phyloP scores from a whole-genome alignment of 352 stramenopile genomes.

The Pilasporangium apinafurcum region DNA sequence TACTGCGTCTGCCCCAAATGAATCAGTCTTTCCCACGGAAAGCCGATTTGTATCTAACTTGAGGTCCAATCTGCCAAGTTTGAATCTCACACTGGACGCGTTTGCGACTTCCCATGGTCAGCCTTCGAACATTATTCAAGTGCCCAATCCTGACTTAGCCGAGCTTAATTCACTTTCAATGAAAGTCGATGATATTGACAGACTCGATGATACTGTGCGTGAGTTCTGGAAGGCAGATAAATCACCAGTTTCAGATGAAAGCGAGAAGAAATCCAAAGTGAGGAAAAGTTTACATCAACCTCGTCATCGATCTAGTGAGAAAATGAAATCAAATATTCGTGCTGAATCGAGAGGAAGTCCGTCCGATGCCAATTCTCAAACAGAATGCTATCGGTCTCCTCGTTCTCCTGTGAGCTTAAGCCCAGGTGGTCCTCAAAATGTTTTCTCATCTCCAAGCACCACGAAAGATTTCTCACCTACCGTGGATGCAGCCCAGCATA shows the following conservation, averaged over 20 bases:
- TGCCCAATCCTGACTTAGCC: slow-evolving; percentile 42
- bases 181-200: slow-evolving; percentile 29
- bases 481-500: slow-evolving; percentile 1
- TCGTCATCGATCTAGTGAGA: no score
- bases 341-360: no score
- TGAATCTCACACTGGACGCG: slow-evolving; percentile 15
- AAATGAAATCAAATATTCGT: no score
- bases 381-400: no score
- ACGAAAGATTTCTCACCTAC: slow-evolving; percentile 2
- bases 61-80: slow-evolving; percentile 10
- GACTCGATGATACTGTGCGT: neutral
- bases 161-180: slow-evolving; percentile 70
- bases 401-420: no score
- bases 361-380: no score
- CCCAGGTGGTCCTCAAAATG: no score
- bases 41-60: slow-evolving; percentile 21
- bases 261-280: no score
- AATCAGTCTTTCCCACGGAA: slow-evolving; percentile 8
- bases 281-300: no score
- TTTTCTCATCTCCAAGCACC: neutral
- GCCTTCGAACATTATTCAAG: no score
- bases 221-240: no score
- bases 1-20: neutral
- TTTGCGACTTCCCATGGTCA: slow-evolving; percentile 9
- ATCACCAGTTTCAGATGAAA: no score